These are phyloP conservation scores for Hypoxylon sp. DNA, from an alignment of 2,329 filamentous ascomycete genomes.

Conservation along the genomic window DNA sequence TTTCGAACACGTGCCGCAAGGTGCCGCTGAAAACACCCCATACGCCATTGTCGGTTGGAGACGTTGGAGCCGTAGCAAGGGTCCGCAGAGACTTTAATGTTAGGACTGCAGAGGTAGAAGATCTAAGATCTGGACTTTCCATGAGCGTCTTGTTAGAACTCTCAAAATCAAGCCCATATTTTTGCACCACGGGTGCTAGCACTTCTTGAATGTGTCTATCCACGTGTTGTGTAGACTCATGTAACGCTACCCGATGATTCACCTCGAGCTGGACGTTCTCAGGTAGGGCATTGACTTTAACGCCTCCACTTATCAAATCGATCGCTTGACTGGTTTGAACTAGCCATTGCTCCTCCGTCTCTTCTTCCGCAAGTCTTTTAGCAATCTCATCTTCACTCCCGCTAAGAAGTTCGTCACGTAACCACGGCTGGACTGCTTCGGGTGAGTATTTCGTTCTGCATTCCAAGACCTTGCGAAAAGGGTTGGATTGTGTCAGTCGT, in stretches of 20 bases:
- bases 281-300: slow-evolving; percentile 59
- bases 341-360: slow-evolving; percentile 51
- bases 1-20: slow-evolving; percentile 51
- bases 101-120: slow-evolving; percentile 9
- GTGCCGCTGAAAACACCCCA: slow-evolving; percentile 51
- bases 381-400: slow-evolving; percentile 43
- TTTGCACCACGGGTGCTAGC: slow-evolving; percentile 51
- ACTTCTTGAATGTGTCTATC: slow-evolving; percentile 51
- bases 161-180: slow-evolving; percentile 53
- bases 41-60: slow-evolving; percentile 42
- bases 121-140: not conserved
- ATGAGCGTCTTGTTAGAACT: slow-evolving; percentile 44
- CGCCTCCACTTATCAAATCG: slow-evolving; percentile 56
- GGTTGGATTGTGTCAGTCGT: slow-evolving; percentile 20
- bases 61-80: slow-evolving; percentile 41
- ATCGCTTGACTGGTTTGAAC: slow-evolving; percentile 60
- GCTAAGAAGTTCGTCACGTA: slow-evolving; percentile 37
- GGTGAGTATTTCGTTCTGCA: slow-evolving; percentile 61
- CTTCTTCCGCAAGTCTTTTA: slow-evolving; percentile 42
- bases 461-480: slow-evolving; percentile 59
- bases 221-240: slow-evolving; percentile 53
- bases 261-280: slow-evolving; percentile 55
- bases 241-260: slow-evolving; percentile 60
- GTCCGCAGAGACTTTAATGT: slow-evolving; percentile 19
- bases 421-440: slow-evolving; percentile 52